Conservation (phyloP, 2,329 filamentous ascomycete genomes). For the Colletotrichum paranaense region DNA sequence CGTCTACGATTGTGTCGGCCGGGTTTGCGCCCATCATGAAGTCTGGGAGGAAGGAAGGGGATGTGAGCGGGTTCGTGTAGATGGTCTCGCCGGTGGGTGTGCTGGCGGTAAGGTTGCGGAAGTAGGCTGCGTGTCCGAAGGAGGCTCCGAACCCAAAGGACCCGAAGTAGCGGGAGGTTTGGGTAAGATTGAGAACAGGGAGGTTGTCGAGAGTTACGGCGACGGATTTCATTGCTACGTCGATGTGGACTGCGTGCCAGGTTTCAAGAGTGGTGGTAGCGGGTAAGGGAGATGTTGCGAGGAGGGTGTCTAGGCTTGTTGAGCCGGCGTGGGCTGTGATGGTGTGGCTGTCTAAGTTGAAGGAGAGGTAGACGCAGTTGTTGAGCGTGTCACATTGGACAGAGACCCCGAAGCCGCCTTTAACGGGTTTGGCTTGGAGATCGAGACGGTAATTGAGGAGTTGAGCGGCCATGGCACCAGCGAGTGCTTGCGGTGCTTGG, state of each 20-base stretch:
- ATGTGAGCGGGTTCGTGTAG: constrained; percentile 42
- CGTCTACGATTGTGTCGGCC: constrained; percentile 45
- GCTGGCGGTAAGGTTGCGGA: constrained; percentile 37
- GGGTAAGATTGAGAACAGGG: constrained; percentile 40
- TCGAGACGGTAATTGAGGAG: constrained; percentile 39
- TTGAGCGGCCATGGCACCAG: constrained; percentile 30
- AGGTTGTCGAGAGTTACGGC: constrained; percentile 36
- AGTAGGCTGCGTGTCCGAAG: constrained; percentile 42
- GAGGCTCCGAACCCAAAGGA: constrained; percentile 47
- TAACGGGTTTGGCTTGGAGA: constrained; percentile 43
- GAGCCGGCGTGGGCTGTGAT: constrained; percentile 36
- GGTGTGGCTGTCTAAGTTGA: constrained; percentile 33
- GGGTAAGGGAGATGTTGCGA: not conserved
- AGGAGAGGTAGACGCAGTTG: constrained; percentile 43
- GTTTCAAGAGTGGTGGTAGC: constrained; percentile 2
- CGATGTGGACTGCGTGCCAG: constrained; percentile 34
- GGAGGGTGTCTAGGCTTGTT: constrained; percentile 20
- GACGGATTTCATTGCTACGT: constrained; percentile 7
- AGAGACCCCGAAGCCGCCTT: constrained; percentile 43
- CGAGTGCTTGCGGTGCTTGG: constrained; percentile 40
- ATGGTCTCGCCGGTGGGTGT: constrained; percentile 31
- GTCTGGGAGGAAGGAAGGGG: constrained; percentile 43
- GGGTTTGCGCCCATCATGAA: constrained; percentile 50
- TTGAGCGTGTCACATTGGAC: constrained; percentile 46
- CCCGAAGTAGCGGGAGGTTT: constrained; percentile 42